A percentile compares a stretch with the other conserved stretches of the same genome.
Conservation (phyloP, 1,284 basidiomycete species). For the Boletus albobrunnescens region DNA sequence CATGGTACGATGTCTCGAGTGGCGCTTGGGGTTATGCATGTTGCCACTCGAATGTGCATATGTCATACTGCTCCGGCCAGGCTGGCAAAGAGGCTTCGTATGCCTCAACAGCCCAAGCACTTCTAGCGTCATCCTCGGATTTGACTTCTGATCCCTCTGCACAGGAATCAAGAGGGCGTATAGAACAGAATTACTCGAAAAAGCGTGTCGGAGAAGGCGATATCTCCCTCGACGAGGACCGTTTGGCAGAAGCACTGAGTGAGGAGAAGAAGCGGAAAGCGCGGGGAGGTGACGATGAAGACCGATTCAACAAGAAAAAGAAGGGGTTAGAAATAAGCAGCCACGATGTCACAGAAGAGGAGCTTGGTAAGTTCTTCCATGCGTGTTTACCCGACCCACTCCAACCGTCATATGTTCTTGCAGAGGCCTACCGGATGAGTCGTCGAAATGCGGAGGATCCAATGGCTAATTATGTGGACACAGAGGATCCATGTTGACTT, state of each 20-base stretch:
- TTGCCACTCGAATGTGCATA: conserved; percentile 84
- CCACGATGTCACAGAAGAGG: conserved; percentile 86
- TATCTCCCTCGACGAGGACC: conserved; percentile 64
- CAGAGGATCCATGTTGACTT: conserved; percentile 34
- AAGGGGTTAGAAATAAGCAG: conserved; percentile 46
- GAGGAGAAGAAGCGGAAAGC: conserved; percentile 81
- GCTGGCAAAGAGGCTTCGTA: conserved; percentile 80
- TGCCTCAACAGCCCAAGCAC: conserved; percentile 65
- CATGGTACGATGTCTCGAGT: conserved; percentile 77
- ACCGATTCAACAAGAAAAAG: conserved; percentile 56
- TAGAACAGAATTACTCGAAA: conserved; percentile 62
- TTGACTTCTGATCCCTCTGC: conserved; percentile 24
- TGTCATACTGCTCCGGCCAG: conserved; percentile 90
- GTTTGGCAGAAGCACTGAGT: conserved; percentile 63
- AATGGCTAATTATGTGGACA: conserved; percentile 82
- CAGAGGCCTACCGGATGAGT: conserved; percentile 83
- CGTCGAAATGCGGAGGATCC: conserved; percentile 75
- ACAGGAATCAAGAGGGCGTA: conserved; percentile 38
- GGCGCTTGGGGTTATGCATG: conserved; percentile 92
- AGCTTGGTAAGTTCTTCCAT: conserved; percentile 65
- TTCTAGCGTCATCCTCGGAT: conserved; percentile 48
- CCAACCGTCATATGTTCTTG: conserved; percentile 18
- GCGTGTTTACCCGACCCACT: neutral
- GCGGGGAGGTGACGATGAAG: conserved; percentile 54
- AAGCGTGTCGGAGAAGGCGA: conserved; percentile 75